Evolutionary conservation across 2,329 filamentous ascomycete genomes (phyloP), one percentile per base, ranked within the genome.

Genomic region (Coniochaeta sp.): DNA sequence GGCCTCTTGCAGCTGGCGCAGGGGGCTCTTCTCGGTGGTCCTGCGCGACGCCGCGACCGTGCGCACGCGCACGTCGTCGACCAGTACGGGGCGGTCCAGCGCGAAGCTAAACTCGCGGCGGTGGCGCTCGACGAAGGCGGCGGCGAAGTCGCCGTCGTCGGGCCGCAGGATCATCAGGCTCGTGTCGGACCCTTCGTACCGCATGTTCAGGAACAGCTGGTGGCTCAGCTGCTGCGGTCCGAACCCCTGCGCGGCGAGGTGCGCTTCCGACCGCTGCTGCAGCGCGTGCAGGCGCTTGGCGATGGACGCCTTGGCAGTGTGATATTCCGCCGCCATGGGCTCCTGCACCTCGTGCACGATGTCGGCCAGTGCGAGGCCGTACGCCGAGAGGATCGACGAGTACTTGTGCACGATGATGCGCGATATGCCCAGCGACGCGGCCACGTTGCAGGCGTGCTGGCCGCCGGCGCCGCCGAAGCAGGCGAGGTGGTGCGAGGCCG

Each of bases 51-150:
- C 89, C 30, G 87, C 88, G 62, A 90, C 89, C 19, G 86, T 85
- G 65, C 88, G 77, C 6, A 87, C 86, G 36, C 88, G 81, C 8
- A 90, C 85, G 71, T 90, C 88, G 65, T 90, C 88, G 17, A 90
- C 80, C 59, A 90, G 87, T 58, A 90, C 87, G 65, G 89, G 85
- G 59, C 87, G 78, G 63, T 89, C 84, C 3, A 89, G 72, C 0
- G 85, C 87, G 70, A 90, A 90, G 2, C 86, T 86, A 67, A 89
- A 90, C 67, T 90, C 88, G 68, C 87, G 86, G 64, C 88, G 81
- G 68, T 90, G 87, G 65, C 89, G 85, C 65, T 82, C 81, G 44
- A 88, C 71, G 63, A 90, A 90, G 0, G 85, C 87, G 63, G 83
- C 81, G 1, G 83, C 86, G 70, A 87, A 90, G 0, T 82, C 84